Evolutionary conservation across 441 rosid genomes (phyloP).

Genomic region (Lagerstroemia fauriei): DNA sequence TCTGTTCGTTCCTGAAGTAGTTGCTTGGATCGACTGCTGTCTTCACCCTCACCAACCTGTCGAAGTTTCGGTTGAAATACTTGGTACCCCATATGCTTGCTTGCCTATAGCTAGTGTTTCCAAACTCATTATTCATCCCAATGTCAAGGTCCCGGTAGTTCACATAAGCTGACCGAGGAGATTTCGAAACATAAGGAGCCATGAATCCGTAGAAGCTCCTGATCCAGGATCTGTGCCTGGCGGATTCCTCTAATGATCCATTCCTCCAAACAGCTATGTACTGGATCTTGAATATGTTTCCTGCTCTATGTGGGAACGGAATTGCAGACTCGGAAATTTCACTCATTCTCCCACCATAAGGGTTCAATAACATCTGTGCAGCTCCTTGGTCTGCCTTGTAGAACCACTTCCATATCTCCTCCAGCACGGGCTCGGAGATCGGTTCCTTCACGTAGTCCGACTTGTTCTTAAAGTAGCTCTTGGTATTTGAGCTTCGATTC

Average conservation of each 20-base stretch:
- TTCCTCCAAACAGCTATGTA: neutral
- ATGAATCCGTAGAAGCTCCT: conserved; percentile 19
- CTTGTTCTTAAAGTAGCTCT: conserved; percentile 14
- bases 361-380: conserved; percentile 8
- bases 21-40: neutral
- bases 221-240: conserved; percentile 18
- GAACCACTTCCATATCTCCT: conserved; percentile 20
- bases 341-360: conserved; percentile 22
- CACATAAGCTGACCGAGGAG: conserved; percentile 20
- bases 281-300: conserved; percentile 19
- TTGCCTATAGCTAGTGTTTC: conserved; percentile 1
- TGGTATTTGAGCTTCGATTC: conserved; percentile 15
- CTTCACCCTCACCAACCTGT: neutral
- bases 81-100: conserved; percentile 20
- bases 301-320: conserved; percentile 24
- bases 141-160: conserved; percentile 26
- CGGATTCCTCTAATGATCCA: neutral
- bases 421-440: conserved; percentile 3
- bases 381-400: conserved; percentile 13
- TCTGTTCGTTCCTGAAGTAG: neutral
- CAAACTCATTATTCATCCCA: neutral
- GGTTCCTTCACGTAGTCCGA: conserved; percentile 23
- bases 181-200: conserved; percentile 13
- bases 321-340: conserved; percentile 21
- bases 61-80: conserved; percentile 4